Evolutionary conservation across 2,329 filamentous ascomycete species (phyloP).

Genomic region (Sarocladium brachiariae): DNA sequence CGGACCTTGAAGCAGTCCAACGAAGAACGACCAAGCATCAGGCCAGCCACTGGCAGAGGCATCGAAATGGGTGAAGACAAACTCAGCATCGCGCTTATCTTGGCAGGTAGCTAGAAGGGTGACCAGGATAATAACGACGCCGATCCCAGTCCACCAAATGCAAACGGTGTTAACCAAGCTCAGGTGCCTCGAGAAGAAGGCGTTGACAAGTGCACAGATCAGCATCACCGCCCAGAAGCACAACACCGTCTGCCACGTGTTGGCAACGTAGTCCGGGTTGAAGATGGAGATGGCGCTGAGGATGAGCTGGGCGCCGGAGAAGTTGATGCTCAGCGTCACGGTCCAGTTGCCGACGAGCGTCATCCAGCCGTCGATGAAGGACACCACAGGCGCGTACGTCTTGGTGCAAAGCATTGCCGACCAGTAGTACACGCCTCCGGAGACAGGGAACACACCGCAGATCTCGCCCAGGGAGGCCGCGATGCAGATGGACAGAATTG

Average conservation of each 20-base stretch:
- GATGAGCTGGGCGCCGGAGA: constrained; percentile 62
- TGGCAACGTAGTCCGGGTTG: constrained; percentile 48
- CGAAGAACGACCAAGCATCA: constrained; percentile 45
- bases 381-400: constrained; percentile 54
- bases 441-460: constrained; percentile 55
- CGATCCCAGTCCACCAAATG: constrained; percentile 64
- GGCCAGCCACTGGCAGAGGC: constrained; percentile 65
- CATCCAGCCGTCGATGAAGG: constrained; percentile 68
- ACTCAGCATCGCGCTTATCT: constrained; percentile 54
- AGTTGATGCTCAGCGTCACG: constrained; percentile 60
- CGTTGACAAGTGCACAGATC: constrained; percentile 58
- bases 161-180: constrained; percentile 63
- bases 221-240: constrained; percentile 65
- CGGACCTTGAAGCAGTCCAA: constrained; percentile 43
- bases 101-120: constrained; percentile 60
- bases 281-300: constrained; percentile 59
- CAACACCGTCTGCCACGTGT: constrained; percentile 66
- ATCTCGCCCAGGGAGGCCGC: constrained; percentile 67
- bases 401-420: constrained; percentile 58
- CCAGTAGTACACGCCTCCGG: constrained; percentile 66
- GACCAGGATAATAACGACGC: constrained; percentile 64
- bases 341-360: constrained; percentile 66
- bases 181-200: constrained; percentile 49
- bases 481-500: constrained; percentile 64
- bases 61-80: constrained; percentile 62